Conservation (phyloP, 495 filamentous ascomycete genomes). For the Lasiosphaeriaceae sp. region DNA sequence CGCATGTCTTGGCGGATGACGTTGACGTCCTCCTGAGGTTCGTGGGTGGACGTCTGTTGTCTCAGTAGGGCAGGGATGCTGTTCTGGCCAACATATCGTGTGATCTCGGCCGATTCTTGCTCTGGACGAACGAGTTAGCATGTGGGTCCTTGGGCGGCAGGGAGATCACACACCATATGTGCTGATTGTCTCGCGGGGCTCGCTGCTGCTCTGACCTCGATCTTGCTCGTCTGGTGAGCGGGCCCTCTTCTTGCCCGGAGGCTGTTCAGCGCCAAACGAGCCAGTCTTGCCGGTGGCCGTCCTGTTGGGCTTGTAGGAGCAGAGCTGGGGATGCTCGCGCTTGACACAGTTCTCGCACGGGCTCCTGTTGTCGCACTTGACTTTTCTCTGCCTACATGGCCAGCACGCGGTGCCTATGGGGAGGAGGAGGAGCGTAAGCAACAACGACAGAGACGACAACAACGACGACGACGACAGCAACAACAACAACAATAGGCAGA, state of each 20-base stretch:
- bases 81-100: conserved; percentile 63
- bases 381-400: conserved; percentile 69
- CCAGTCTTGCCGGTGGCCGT: conserved; percentile 48
- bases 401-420: conserved; percentile 64
- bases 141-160: not conserved
- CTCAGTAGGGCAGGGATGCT: conserved; percentile 64
- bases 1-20: conserved; percentile 62
- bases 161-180: conserved; percentile 26
- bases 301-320: conserved; percentile 67
- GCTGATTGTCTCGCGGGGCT: conserved; percentile 38
- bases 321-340: conserved; percentile 66
- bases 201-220: conserved; percentile 35
- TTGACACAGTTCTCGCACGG: conserved; percentile 73
- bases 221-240: conserved; percentile 42
- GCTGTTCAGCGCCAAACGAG: conserved; percentile 23
- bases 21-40: conserved; percentile 44
- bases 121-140: conserved; percentile 38
- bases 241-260: conserved; percentile 40
- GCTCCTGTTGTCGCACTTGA: conserved; percentile 70
- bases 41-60: conserved; percentile 49
- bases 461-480: not conserved
- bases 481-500: not conserved
- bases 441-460: not conserved
- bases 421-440: not conserved
- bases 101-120: conserved; percentile 58